These are phyloP conservation scores for Naganishia onofrii DNA, from an alignment of 768 basidiomycete genomes.

Conservation along the genomic window DNA sequence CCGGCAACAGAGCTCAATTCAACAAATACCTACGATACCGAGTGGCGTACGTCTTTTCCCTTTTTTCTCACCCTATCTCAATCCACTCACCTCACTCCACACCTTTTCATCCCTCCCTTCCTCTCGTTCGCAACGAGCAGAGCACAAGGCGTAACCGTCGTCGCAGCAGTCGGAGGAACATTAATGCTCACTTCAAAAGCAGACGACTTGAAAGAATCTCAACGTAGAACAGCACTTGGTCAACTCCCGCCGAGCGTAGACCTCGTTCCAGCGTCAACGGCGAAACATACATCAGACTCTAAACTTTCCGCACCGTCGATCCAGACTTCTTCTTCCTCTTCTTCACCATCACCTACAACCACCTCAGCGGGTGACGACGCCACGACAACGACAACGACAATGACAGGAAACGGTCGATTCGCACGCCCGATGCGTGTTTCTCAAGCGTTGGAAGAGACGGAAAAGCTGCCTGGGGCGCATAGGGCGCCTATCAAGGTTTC, in stretches of 20 bases:
- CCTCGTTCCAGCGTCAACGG: background rate
- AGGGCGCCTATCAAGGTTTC: slow-evolving; percentile 40
- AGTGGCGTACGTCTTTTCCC: slow-evolving; percentile 42
- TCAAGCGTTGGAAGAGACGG: slow-evolving; percentile 28
- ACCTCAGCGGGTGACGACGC: background rate
- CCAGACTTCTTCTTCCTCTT: slow-evolving; percentile 2
- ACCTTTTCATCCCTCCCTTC: background rate
- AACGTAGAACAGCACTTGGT: slow-evolving; percentile 31
- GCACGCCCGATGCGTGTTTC: slow-evolving; percentile 22
- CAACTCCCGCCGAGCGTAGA: slow-evolving; percentile 37
- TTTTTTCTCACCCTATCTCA: background rate
- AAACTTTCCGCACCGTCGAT: background rate
- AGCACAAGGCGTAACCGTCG: slow-evolving; percentile 49
- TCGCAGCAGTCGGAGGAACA: slow-evolving; percentile 42
- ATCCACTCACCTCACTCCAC: background rate
- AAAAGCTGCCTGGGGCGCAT: slow-evolving; percentile 34
- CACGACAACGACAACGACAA: no score
- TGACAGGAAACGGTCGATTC: slow-evolving; percentile 16
- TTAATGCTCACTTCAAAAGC: slow-evolving; percentile 35
- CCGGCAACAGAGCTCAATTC: slow-evolving; percentile 46
- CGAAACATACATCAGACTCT: slow-evolving; percentile 4
- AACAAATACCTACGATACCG: slow-evolving; percentile 46
- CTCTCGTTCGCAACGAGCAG: slow-evolving; percentile 28
- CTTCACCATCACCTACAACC: background rate
- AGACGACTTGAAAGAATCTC: slow-evolving; percentile 22